Conservation (phyloP, 768 basidiomycete species). For the Boletus pseudo-olivaceus region DNA sequence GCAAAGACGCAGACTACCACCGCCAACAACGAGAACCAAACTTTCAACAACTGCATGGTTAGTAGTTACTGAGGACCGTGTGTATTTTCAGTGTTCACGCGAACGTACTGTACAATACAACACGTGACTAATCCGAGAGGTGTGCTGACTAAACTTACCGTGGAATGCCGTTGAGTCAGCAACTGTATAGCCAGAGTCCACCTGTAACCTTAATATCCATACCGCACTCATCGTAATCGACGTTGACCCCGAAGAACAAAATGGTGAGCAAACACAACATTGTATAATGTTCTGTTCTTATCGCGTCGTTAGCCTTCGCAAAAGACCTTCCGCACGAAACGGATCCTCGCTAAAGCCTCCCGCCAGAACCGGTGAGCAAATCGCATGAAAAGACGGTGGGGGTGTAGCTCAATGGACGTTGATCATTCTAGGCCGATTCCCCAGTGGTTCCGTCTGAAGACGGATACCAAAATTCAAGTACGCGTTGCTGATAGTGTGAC, state of each 20-base stretch:
- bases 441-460: conserved; percentile 98
- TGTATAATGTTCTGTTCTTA: not conserved
- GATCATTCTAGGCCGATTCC: conserved; percentile 75
- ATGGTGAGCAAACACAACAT: conserved; percentile 41
- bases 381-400: not conserved
- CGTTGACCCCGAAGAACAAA: conserved; percentile 37
- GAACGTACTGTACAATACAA: too few relatives aligned
- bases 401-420: not conserved
- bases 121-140: too few relatives aligned
- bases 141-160: conserved; percentile 6
- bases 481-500: conserved; percentile 2
- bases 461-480: conserved; percentile 92
- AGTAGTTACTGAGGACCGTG: not conserved
- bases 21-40: conserved; percentile 44
- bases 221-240: conserved; percentile 18
- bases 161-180: conserved; percentile 30
- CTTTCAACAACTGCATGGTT: conserved; percentile 51
- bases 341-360: conserved; percentile 91
- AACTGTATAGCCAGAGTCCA: conserved; percentile 39
- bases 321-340: conserved; percentile 97
- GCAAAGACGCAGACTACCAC: conserved; percentile 48
- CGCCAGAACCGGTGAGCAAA: conserved; percentile 87
- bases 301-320: conserved; percentile 77
- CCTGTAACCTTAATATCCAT: conserved; percentile 33
- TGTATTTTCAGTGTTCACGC: not conserved